Evolutionary conservation across 805 yeast species (phyloP).

Genomic region (Pichia heedii): DNA sequence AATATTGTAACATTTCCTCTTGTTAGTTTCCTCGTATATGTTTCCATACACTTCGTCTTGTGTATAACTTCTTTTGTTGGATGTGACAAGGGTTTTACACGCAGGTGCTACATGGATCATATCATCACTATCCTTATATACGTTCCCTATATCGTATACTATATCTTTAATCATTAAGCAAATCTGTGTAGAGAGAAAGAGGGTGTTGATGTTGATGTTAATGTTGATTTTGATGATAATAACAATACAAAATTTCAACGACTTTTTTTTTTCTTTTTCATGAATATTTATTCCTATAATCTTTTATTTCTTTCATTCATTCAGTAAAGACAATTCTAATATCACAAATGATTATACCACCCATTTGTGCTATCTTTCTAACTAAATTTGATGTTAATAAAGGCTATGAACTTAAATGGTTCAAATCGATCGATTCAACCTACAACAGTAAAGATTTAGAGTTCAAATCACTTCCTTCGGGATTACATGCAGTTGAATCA

Average conservation of each 20-base stretch:
- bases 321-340: too few species aligned
- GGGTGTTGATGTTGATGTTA: too few species aligned
- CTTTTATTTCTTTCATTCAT: too few species aligned
- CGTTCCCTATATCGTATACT: not conserved
- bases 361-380: conserved; percentile 36
- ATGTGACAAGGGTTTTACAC: not conserved
- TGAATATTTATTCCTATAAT: too few species aligned
- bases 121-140: not conserved
- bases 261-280: too few species aligned
- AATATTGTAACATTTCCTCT: not conserved
- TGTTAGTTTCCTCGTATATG: not conserved
- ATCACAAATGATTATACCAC: conserved; percentile 17
- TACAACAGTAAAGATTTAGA: conserved; percentile 39
- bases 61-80: not conserved
- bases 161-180: not conserved
- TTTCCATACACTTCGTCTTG: not conserved
- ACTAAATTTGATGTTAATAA: conserved; percentile 43
- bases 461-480: conserved; percentile 61
- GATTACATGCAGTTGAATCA: conserved; percentile 42
- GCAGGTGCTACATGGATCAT: not conserved
- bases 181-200: too few species aligned
- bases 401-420: conserved; percentile 44
- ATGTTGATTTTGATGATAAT: too few species aligned
- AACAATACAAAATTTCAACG: too few species aligned
- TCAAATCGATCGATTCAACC: conserved; percentile 21